phyloP scores from a whole-genome alignment of 208 protist species.

The Trypanosomatidae sp. region DNA sequence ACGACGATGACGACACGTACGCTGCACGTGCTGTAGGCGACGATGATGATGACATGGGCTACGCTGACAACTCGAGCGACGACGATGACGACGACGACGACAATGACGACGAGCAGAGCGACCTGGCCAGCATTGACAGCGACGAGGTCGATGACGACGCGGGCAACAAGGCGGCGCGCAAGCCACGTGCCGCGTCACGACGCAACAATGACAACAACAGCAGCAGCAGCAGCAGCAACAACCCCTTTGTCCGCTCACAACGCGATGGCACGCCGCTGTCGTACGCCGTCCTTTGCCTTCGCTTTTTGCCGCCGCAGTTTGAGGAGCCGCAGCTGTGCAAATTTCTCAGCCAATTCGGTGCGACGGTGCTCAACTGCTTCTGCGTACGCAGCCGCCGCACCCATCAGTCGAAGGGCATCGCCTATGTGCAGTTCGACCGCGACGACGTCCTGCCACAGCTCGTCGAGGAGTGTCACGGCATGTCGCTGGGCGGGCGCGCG shows the following conservation, averaged over 20 bases:
- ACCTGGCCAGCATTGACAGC: constrained; percentile 7
- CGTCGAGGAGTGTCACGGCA: constrained; percentile 80
- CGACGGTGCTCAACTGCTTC: constrained; percentile 76
- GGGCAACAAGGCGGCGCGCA: not conserved
- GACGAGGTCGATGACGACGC: constrained; percentile 10
- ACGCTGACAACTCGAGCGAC: too few relatives aligned
- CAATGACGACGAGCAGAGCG: constrained; percentile 13
- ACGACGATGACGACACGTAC: constrained; percentile 25
- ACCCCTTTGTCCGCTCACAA: constrained; percentile 21
- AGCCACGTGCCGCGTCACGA: not conserved
- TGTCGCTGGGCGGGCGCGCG: constrained; percentile 61
- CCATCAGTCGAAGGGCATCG: constrained; percentile 73
- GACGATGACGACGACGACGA: constrained; percentile 4
- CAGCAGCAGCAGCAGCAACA: constrained; percentile 11
- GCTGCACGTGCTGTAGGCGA: constrained; percentile 4
- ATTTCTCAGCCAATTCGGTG: constrained; percentile 78
- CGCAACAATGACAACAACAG: constrained; percentile 7
- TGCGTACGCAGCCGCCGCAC: constrained; percentile 77
- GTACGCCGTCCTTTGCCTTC: constrained; percentile 60
- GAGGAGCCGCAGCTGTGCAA: constrained; percentile 82
- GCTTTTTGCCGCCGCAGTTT: constrained; percentile 72
- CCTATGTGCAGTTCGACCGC: constrained; percentile 79
- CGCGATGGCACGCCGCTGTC: constrained; percentile 16
- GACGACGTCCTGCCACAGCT: constrained; percentile 45
- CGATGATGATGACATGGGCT: constrained; percentile 9